phyloP scores from a whole-genome alignment of 2,329 filamentous ascomycete species.

The Aspergillus tamarii region DNA sequence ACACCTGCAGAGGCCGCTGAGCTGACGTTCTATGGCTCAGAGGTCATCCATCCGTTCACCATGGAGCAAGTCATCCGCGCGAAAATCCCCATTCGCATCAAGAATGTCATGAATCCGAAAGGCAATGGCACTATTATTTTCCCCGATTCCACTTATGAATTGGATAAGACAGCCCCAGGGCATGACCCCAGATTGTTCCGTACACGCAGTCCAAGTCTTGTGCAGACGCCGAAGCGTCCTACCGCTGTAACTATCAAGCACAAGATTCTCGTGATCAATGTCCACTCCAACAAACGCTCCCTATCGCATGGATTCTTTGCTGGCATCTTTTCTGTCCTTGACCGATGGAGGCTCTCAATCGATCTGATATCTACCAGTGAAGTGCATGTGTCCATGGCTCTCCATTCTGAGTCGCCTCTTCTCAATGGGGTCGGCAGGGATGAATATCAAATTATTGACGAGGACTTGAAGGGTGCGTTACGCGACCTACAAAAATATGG shows the following conservation, averaged over 20 bases:
- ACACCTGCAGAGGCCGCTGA: conserved; percentile 95
- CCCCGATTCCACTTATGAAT: conserved; percentile 67
- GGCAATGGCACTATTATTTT: conserved; percentile 68
- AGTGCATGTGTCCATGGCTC: conserved; percentile 95
- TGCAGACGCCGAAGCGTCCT: conserved; percentile 69
- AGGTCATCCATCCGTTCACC: conserved; percentile 97
- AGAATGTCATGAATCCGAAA: conserved; percentile 70
- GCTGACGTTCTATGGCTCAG: conserved; percentile 89
- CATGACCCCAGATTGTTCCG: conserved; percentile 60
- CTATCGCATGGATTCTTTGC: conserved; percentile 96
- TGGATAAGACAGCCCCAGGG: conserved; percentile 55
- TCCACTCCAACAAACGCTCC: conserved; percentile 95
- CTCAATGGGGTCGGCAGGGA: conserved; percentile 51
- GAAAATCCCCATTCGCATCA: conserved; percentile 68
- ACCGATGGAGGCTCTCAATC: conserved; percentile 84
- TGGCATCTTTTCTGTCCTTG: conserved; percentile 87
- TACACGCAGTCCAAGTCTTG: conserved; percentile 50
- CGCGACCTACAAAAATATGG: conserved; percentile 78
- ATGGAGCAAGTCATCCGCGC: conserved; percentile 86
- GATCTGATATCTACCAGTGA: conserved; percentile 96
- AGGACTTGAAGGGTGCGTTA: conserved; percentile 67
- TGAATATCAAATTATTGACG: conserved; percentile 59
- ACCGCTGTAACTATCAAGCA: conserved; percentile 97
- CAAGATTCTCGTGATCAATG: conserved; percentile 94
- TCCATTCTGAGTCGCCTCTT: conserved; percentile 74